Evolutionary conservation across 345 rosid genomes (phyloP), one percentile per base, ranked within the genome.

Genomic region (Dovyalis caffra): DNA sequence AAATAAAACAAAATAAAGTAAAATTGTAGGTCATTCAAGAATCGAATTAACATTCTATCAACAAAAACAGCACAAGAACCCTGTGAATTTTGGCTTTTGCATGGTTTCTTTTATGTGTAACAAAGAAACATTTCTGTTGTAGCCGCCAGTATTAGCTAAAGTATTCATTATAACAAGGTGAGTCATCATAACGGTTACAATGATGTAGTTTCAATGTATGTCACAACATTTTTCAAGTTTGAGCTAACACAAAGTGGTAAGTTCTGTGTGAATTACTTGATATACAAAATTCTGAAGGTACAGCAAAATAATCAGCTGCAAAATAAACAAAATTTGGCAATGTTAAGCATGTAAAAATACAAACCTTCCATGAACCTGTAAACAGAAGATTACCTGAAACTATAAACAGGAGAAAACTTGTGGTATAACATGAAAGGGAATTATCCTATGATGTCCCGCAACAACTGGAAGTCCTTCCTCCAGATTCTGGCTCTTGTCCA

Each of bases 381-480:
- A 61, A 16, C 29, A 35, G 68, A 11, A n/a, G 14, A 7, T 62
- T 76, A 68, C 79, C 74, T 70, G 64, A 70, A 66, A 53, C 37
- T 57, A 71, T 66, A 33, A 56, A 73, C 61, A 63, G 45, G 34
- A 35, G 10, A 66, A 29, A 21, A 21, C 64, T 66, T 64, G 34
- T 6, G 33, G 64, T 26, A 26, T 28, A 25, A n/a, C 14, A 49
- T 21, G 34, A 15, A 56, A 43, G 38, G 21, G 31, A 25, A 67
- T 49, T 1, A 38, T 64, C 64, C 79, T 81, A 87, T 31, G 81
- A 84, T 53, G 82, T 57, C 65, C 62, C 40, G 66, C 90, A 87
- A 66, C 90, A 87, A 62, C 73, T 58, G 73, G 25, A 76, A 51
- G 65, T 74, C 67, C 74, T 81, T 70, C 43, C 72, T 57, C 47